phyloP scores from a whole-genome alignment of 2,329 filamentous ascomycete genomes.

The Cladosporium austrohemisphaericum region DNA sequence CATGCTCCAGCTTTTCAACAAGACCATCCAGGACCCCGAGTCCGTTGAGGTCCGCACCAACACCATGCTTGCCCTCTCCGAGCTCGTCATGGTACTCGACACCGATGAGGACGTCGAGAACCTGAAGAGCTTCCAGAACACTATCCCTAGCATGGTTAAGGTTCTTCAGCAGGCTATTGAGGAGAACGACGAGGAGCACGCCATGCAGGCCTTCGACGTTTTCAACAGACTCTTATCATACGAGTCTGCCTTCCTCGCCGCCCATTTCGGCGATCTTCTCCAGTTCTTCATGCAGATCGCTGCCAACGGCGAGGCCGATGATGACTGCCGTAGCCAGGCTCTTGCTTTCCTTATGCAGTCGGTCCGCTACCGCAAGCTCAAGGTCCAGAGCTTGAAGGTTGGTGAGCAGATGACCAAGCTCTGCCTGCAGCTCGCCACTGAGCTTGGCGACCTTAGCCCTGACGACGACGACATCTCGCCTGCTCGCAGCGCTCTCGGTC shows the following conservation, averaged over 20 bases:
- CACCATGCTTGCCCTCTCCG: conserved; percentile 84
- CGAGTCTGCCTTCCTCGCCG: conserved; percentile 76
- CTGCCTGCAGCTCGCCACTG: conserved; percentile 82
- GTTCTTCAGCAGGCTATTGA: conserved; percentile 83
- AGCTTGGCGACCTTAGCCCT: conserved; percentile 68
- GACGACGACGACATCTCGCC: conserved; percentile 85
- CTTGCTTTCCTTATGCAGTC: conserved; percentile 91
- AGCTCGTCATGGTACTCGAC: conserved; percentile 81
- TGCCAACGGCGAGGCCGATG: conserved; percentile 70
- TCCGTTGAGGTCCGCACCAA: conserved; percentile 92
- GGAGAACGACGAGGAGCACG: conserved; percentile 71
- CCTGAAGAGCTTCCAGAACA: conserved; percentile 70
- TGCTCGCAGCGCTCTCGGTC: conserved; percentile 74
- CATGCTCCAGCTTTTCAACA: conserved; percentile 77
- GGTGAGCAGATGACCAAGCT: conserved; percentile 84
- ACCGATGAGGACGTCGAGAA: conserved; percentile 76
- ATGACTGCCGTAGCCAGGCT: conserved; percentile 84
- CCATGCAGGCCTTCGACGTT: conserved; percentile 88
- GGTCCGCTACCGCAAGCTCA: conserved; percentile 88
- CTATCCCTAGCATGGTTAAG: conserved; percentile 82
- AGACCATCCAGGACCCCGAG: conserved; percentile 84
- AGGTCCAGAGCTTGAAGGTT: conserved; percentile 86
- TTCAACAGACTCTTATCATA: conserved; percentile 94
- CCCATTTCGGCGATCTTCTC: conserved; percentile 84
- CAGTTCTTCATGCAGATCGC: conserved; percentile 91